Percentiles rank a stretch among this genome's conserved stretches.
phyloP scores from a whole-genome alignment of 768 basidiomycete genomes.

The Amanita inopinata region DNA sequence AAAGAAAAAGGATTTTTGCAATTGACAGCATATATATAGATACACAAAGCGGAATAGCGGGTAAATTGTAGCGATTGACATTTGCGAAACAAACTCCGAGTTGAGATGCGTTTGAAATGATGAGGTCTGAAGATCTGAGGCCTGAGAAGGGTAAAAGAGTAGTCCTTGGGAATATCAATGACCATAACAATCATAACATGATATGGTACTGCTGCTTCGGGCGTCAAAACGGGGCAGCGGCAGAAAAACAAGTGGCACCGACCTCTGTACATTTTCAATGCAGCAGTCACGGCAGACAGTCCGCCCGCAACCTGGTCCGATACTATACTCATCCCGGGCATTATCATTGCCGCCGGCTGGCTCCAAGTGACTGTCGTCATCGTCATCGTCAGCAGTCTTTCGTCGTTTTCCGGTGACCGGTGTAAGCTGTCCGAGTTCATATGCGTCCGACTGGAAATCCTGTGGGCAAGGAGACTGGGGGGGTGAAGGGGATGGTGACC shows the following conservation, averaged over 20 bases:
- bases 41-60: too few relatives aligned
- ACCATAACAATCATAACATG: slow-evolving; percentile 30
- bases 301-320: slow-evolving; percentile 30
- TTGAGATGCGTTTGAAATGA: neutral
- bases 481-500: slow-evolving; percentile 25
- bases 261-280: slow-evolving; percentile 33
- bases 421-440: neutral
- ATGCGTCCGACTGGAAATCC: slow-evolving; percentile 13
- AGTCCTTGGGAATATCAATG: slow-evolving; percentile 6
- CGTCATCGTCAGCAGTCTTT: slow-evolving; percentile 20
- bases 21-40: too few relatives aligned
- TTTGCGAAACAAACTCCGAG: too few relatives aligned
- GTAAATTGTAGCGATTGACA: too few relatives aligned
- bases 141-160: neutral
- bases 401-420: slow-evolving; percentile 16
- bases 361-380: too few relatives aligned
- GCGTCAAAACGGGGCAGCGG: neutral
- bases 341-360: slow-evolving; percentile 8
- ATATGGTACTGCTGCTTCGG: slow-evolving; percentile 23
- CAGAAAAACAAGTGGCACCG: slow-evolving; percentile 11
- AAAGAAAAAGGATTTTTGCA: too few relatives aligned
- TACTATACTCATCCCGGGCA: slow-evolving; percentile 14
- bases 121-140: neutral
- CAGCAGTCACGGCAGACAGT: slow-evolving; percentile 35
- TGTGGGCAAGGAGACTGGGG: slow-evolving; percentile 21